Evolutionary conservation across 2,329 filamentous ascomycete genomes (phyloP).

Genomic region (Cladosporium cucumerinum): DNA sequence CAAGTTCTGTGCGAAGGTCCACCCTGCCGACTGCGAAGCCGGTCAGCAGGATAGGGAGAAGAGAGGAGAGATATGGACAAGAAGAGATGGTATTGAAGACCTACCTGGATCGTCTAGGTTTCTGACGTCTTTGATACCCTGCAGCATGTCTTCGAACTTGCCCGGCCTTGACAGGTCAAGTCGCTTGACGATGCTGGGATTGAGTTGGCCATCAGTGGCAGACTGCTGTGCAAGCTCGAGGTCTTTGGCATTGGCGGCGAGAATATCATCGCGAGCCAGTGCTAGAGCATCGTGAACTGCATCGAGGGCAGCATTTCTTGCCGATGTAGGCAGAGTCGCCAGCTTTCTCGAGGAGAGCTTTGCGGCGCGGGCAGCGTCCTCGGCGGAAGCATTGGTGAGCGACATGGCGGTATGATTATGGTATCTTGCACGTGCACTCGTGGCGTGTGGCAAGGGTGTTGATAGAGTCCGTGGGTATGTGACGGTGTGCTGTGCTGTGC

Average conservation of each 20-base stretch:
- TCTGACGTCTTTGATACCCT: conserved; percentile 86
- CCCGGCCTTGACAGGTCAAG: conserved; percentile 81
- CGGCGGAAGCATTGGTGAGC: conserved; percentile 77
- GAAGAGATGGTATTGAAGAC: conserved; percentile 30
- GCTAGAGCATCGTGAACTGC: conserved; percentile 76
- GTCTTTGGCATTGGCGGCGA: conserved; percentile 83
- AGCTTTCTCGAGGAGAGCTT: conserved; percentile 79
- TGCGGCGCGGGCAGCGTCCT: conserved; percentile 72
- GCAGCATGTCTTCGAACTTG: conserved; percentile 97
- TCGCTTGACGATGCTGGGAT: conserved; percentile 78
- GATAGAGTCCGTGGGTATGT: neutral
- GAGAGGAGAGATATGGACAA: neutral
- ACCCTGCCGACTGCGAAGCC: conserved; percentile 68
- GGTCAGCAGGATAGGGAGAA: conserved; percentile 29
- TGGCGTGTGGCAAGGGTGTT: neutral
- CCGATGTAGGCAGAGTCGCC: conserved; percentile 70
- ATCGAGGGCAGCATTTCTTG: conserved; percentile 80
- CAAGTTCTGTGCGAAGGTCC: conserved; percentile 77
- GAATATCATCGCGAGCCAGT: conserved; percentile 67
- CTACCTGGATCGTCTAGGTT: conserved; percentile 79
- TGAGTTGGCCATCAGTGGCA: conserved; percentile 71
- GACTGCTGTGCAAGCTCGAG: conserved; percentile 70
- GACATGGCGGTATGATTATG: conserved; percentile 60
- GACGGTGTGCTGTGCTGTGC: neutral
- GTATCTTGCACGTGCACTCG: neutral